Base-by-base conservation (phyloP, 768 basidiomycete species). In the Lyophyllum shimeji region DNA sequence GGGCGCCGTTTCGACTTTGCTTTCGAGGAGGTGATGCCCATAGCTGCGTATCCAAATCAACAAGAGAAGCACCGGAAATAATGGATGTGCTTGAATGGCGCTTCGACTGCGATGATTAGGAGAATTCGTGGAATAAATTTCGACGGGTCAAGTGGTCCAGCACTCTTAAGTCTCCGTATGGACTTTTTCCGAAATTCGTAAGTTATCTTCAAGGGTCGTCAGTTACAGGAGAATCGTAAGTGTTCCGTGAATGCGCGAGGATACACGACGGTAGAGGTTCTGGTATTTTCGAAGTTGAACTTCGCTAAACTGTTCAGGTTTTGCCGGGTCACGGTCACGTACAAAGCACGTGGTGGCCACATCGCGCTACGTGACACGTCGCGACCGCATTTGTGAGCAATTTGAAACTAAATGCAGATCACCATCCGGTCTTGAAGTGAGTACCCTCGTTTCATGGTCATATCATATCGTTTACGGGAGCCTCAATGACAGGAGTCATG, bases 1-100 rank as follows among this genome's bases (percentile, higher is more conserved):
- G 37, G n/a, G 8, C 58, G 46, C 7, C 42, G 40, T 37, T 49
- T 49, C 20, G 39, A 8, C 46, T 55, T 55, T 17, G 50, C 25
- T 43, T 59, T 59, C 2, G 58, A 59, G 4, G 50, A 52, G n/a
- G 50, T 29, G 1, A 25, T 34, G 7, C 58, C 58, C 58, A 59
- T 39, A 9, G 20, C 12, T 7, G 24, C 23, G 24, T 52, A 29
- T 23, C 29, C 17, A 18, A 18, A 27, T 15, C 15, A 44, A 29
- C 7, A 37, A n/a, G 24, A 45, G n/a, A n/a, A n/a, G 15, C 15
- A 1, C 39, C n/a, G n/a, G 18, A 40, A 3, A 40, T 40, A n/a
- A 40, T 5, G 18, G 39, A n/a, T 9, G 39, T 40, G 34, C 12
- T 11, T 37, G 34, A 12, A 13, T 11, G 34, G 15, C 15, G 3